These are phyloP conservation scores for Rosa multiflora DNA, from an alignment of 306 rosid species.

Conservation along the genomic window DNA sequence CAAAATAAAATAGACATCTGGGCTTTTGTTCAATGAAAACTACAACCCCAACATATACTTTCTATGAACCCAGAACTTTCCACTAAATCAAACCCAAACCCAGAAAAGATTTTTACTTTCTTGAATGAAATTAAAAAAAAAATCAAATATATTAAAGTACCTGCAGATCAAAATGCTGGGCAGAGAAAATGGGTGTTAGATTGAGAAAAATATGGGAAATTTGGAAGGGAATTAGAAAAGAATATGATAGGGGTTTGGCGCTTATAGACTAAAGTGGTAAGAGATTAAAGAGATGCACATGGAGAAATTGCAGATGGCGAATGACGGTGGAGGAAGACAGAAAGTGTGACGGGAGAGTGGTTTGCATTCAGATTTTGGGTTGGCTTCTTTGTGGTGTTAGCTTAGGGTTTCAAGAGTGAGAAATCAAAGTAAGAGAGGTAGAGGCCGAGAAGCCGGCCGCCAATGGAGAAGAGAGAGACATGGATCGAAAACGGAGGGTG, in stretches of 20 bases:
- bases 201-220: conserved; percentile 5
- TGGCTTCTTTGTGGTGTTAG: too few relatives aligned
- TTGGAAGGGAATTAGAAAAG: conserved; percentile 12
- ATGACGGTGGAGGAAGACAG: not conserved
- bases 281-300: not conserved
- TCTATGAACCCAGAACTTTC: not conserved
- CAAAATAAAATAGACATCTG: not conserved
- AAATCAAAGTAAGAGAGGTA: too few relatives aligned
- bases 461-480: too few relatives aligned
- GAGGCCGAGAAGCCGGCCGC: too few relatives aligned
- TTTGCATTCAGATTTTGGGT: too few relatives aligned
- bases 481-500: too few relatives aligned
- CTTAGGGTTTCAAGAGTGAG: too few relatives aligned
- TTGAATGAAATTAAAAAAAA: not conserved
- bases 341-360: conserved; percentile 41
- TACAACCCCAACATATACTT: not conserved
- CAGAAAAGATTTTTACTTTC: not conserved
- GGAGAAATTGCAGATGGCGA: not conserved
- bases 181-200: conserved; percentile 1
- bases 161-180: conserved; percentile 16
- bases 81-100: not conserved
- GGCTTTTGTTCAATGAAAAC: not conserved
- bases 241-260: conserved; percentile 10
- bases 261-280: not conserved
- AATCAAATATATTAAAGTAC: conserved; percentile 6